These are phyloP conservation scores for Calonectria leucothoes DNA, from an alignment of 2,329 filamentous ascomycete species.

Conservation along the genomic window DNA sequence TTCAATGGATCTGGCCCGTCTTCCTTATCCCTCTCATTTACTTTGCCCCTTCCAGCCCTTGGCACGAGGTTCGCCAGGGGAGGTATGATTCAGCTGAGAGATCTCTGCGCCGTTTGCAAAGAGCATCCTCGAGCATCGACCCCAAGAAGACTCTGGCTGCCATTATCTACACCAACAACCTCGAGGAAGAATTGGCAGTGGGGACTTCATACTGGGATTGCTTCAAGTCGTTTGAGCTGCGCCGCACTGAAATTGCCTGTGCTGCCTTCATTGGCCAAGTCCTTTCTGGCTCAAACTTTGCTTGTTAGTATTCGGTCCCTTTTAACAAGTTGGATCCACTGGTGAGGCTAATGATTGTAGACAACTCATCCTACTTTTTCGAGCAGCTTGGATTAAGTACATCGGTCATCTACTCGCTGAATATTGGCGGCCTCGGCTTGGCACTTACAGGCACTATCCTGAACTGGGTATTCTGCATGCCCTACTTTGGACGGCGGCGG, in stretches of 20 bases:
- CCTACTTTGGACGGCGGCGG: constrained; percentile 55
- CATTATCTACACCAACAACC: constrained; percentile 55
- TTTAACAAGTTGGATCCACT: not conserved
- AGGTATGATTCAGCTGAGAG: constrained; percentile 47
- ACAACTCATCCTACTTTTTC: constrained; percentile 56
- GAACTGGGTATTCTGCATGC: constrained; percentile 56
- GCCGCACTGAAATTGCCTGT: constrained; percentile 51
- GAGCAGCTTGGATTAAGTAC: constrained; percentile 48
- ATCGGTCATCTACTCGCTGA: constrained; percentile 46
- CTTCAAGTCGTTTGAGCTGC: constrained; percentile 55
- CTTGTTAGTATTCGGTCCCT: not conserved
- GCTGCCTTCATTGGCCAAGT: constrained; percentile 49
- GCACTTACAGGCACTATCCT: constrained; percentile 55
- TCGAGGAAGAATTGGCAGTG: constrained; percentile 48
- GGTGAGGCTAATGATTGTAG: constrained; percentile 42
- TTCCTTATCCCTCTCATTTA: constrained; percentile 51
- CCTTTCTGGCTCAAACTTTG: constrained; percentile 41
- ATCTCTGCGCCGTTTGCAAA: constrained; percentile 46
- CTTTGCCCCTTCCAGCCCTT: constrained; percentile 60
- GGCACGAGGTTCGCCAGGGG: constrained; percentile 54
- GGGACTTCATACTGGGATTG: constrained; percentile 56
- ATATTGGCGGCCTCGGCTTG: constrained; percentile 53
- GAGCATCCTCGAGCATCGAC: constrained; percentile 36
- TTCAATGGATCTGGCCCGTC: too few relatives aligned
- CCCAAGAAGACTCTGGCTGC: constrained; percentile 51